phyloP scores from a whole-genome alignment of 2,329 filamentous ascomycete species.

The Rhynchosporium secalis region DNA sequence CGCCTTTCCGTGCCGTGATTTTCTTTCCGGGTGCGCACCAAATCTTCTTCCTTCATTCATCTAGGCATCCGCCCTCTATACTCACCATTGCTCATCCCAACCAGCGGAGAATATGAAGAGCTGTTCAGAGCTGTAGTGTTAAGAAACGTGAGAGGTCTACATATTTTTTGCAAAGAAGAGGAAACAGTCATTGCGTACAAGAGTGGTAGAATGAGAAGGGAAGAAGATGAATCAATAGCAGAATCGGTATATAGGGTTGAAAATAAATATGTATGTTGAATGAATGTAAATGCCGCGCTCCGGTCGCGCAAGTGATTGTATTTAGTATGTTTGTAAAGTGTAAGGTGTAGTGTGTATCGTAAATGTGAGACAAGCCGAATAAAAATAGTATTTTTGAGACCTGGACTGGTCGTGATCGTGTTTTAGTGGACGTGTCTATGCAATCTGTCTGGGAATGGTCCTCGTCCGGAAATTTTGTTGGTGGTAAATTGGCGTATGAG shows the following conservation, averaged over 20 bases:
- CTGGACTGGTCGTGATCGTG: conserved; percentile 5
- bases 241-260: neutral
- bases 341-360: conserved; percentile 17
- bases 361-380: neutral
- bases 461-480: conserved; percentile 18
- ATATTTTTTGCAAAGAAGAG: conserved; percentile 1
- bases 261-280: conserved; percentile 2
- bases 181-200: neutral
- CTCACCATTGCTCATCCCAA: conserved; percentile 8
- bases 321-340: neutral
- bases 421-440: conserved; percentile 10
- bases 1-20: conserved; percentile 11
- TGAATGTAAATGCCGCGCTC: conserved; percentile 26
- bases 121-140: neutral
- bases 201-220: neutral
- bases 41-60: neutral
- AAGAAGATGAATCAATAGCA: neutral
- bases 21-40: neutral
- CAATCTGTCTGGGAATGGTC: conserved; percentile 19
- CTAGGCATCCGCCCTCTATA: conserved; percentile 6
- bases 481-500: neutral
- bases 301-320: conserved; percentile 28
- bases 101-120: conserved; percentile 24
- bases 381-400: conserved; percentile 13
- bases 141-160: conserved; percentile 15